Percentiles rank a stretch among this genome's conserved stretches.
phyloP scores from a whole-genome alignment of 371 early-diverging fungal genomes.

The Sporodiniella umbellata region DNA sequence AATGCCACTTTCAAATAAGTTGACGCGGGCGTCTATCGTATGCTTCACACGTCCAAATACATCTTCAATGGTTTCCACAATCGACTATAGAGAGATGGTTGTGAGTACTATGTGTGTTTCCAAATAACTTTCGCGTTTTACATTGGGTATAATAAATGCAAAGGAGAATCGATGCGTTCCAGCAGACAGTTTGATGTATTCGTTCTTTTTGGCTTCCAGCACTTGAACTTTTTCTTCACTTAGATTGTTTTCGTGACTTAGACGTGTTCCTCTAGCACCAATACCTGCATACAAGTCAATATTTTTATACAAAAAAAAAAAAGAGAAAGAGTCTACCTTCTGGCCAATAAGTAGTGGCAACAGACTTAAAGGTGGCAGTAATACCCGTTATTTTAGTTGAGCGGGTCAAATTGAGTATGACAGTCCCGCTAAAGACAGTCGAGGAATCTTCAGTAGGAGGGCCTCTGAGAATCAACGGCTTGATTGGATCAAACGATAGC shows the following conservation, averaged over 20 bases:
- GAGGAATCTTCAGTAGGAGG: conserved; percentile 33
- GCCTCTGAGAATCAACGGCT: conserved; percentile 42
- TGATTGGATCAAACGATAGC: conserved; percentile 43
- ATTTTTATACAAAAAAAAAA: not conserved
- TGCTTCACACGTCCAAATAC: conserved; percentile 30
- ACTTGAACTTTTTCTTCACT: conserved; percentile 22
- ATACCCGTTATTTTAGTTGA: conserved; percentile 33
- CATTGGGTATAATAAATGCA: conserved; percentile 35
- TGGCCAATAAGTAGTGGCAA: conserved; percentile 45
- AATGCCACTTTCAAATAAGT: conserved; percentile 15
- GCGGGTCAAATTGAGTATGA: conserved; percentile 31
- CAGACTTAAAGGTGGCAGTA: conserved; percentile 33
- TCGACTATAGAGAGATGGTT: conserved; percentile 15
- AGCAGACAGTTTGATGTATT: conserved; percentile 16
- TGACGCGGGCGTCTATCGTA: conserved; percentile 23
- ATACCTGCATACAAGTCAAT: conserved; percentile 17
- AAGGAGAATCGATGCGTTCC: conserved; percentile 34
- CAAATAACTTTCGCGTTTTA: too few relatives aligned
- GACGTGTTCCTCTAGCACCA: conserved; percentile 29
- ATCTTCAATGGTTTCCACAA: conserved; percentile 36
- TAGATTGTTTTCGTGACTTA: conserved; percentile 22
- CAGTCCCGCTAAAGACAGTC: conserved; percentile 37
- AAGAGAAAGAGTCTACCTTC: conserved; percentile 30
- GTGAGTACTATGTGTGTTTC: too few relatives aligned
- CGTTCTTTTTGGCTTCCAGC: conserved; percentile 19